Evolutionary conservation across 345 rosid genomes (phyloP), one percentile per base, ranked within the genome.

Genomic region (Gossypium raimondii): DNA sequence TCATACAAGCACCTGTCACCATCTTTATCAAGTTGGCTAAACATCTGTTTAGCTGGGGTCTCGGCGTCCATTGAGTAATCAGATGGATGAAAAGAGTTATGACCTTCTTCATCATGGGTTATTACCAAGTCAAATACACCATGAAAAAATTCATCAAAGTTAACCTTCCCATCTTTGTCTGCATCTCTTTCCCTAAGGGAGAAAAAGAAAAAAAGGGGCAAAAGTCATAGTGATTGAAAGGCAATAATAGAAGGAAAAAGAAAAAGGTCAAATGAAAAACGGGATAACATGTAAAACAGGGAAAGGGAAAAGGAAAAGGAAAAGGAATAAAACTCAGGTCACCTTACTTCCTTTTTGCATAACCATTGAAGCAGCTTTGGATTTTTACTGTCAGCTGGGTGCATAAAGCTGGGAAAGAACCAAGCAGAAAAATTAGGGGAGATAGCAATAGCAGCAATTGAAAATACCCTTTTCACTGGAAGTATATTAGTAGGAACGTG

Each of bases 321-420:
- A 22, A 13, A 60, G 27, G 11, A 74, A 16, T 57, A 65, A 52
- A 77, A 73, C 53, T 18, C 61, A 66, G 51, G 73, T 73, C 83
- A 95, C 99, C 98, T 93, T 76, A 91, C 92, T 90, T 95, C 97
- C 88, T 93, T 98, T 87, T 86, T 86, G 88, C 92, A 89, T 76
- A 96, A 79, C 99, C 99, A 96, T 59, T 79, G 80, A 27, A 90
- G 84, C 63, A 93, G 88, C 81, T 83, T 88, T 60, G 85, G 87
- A 78, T 86, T 96, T 84, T 89, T 89, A 84, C 89, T 89, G 82
- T 93, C 99, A 79, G 98, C 87, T n/a, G 99, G 99, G 83, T 93
- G 99, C 76, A 90, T 86, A 86, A 96, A 93, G 85, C 98, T 93
- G 83, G 75, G 67, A 64, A 81, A 60, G 17, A 12, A 84, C 24